Conservation (phyloP, 2,329 filamentous ascomycete genomes). For the Capronia americana region DNA sequence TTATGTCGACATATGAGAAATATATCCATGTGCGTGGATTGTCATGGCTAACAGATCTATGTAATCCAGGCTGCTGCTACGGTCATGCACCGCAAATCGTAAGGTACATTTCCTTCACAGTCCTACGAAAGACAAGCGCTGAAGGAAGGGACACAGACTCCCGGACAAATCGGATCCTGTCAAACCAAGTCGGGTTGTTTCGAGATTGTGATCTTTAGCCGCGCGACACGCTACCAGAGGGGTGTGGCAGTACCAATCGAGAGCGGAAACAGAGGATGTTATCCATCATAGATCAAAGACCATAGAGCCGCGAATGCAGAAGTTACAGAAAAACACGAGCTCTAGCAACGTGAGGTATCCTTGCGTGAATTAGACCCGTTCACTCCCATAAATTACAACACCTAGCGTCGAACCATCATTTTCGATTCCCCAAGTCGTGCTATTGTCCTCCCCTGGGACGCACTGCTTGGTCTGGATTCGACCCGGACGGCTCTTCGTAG, state of each 20-base stretch:
- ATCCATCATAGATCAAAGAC: neutral
- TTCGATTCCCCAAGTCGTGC: no score
- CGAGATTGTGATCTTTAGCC: neutral
- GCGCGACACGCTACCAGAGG: neutral
- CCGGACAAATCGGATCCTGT: neutral
- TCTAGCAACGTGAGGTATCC: no score
- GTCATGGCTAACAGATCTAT: neutral
- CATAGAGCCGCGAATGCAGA: neutral
- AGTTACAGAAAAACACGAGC: neutral
- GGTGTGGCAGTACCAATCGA: neutral
- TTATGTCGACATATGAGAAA: neutral
- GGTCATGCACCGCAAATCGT: slow-evolving; percentile 37
- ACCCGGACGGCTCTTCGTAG: no score
- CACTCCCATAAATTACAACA: no score
- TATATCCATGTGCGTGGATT: neutral
- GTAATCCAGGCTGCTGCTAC: slow-evolving; percentile 41
- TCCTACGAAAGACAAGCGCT: neutral
- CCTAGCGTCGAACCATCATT: no score
- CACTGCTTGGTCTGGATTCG: no score
- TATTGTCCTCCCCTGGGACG: no score
- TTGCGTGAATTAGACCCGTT: no score
- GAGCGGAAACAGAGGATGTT: neutral
- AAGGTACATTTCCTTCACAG: slow-evolving; percentile 8
- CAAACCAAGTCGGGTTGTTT: neutral
- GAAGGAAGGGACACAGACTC: neutral